Evolutionary conservation across 2,329 filamentous ascomycete species (phyloP).

Genomic region (Aspergillus nomiae): DNA sequence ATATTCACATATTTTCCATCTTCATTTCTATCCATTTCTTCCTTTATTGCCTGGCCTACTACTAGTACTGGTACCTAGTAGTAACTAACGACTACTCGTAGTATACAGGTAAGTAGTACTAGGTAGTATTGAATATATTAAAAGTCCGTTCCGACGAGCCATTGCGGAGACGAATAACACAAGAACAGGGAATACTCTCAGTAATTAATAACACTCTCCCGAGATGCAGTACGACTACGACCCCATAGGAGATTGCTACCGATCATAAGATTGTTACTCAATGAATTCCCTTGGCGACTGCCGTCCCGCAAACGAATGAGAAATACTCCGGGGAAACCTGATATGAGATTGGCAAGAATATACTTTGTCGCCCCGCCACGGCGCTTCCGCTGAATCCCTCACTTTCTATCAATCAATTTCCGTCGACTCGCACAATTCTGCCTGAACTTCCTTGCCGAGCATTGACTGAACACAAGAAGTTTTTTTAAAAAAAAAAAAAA

Average conservation of each 20-base stretch:
- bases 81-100: too few species aligned
- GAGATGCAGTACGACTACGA: neutral
- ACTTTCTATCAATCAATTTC: neutral
- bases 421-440: neutral
- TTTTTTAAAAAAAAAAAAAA: too few species aligned
- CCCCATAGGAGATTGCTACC: neutral
- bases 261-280: neutral
- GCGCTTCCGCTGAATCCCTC: conserved; percentile 5
- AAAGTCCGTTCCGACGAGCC: neutral
- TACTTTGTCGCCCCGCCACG: conserved; percentile 9
- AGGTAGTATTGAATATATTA: neutral
- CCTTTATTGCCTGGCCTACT: neutral
- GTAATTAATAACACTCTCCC: neutral
- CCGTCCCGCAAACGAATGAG: neutral
- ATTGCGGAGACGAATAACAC: neutral
- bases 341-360: conserved; percentile 13
- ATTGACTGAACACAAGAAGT: neutral
- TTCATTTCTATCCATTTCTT: neutral
- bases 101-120: too few species aligned
- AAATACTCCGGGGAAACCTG: neutral
- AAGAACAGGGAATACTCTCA: neutral
- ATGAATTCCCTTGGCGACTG: neutral
- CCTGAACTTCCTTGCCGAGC: neutral
- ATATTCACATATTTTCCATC: neutral
- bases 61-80: too few species aligned